Conservation (phyloP, 2,329 filamentous ascomycete genomes). For the Xylaria sp. region DNA sequence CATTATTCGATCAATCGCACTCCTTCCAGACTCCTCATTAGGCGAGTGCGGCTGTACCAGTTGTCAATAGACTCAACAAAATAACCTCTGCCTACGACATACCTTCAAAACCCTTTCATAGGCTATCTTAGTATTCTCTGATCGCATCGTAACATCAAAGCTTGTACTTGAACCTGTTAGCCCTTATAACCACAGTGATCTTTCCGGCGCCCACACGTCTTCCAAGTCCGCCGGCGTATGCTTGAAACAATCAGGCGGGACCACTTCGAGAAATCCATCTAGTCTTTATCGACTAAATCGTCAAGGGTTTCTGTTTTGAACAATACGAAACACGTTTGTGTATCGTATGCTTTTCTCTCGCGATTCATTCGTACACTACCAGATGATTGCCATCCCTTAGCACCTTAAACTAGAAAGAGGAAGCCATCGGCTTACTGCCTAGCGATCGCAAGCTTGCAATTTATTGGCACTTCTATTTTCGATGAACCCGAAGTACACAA, state of each 20-base stretch:
- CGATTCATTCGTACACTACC: conserved; percentile 1
- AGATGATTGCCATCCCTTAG: not conserved
- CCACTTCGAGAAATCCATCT: not conserved
- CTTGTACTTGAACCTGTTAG: not conserved
- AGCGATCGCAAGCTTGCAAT: conserved; percentile 7
- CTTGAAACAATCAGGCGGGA: not conserved
- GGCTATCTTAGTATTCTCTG: not conserved
- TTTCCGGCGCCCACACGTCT: not conserved
- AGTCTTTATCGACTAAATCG: not conserved
- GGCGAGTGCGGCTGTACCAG: not conserved
- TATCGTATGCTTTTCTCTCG: conserved; percentile 8
- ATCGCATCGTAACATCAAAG: conserved; percentile 2
- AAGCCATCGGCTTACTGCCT: not conserved
- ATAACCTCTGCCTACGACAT: conserved; percentile 4
- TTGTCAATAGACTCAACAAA: conserved; percentile 8
- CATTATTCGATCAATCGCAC: conserved; percentile 10
- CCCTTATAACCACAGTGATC: conserved; percentile 5
- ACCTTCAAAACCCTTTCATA: not conserved
- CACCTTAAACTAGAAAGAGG: not conserved
- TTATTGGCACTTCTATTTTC: not conserved
- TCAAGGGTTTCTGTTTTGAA: not conserved
- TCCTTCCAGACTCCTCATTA: not conserved
- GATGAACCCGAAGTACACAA: conserved; percentile 26
- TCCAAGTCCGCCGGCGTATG: not conserved
- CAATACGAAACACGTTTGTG: conserved; percentile 5